phyloP scores from a whole-genome alignment of 2,329 filamentous ascomycete species.

The Nothopassalora personata region DNA sequence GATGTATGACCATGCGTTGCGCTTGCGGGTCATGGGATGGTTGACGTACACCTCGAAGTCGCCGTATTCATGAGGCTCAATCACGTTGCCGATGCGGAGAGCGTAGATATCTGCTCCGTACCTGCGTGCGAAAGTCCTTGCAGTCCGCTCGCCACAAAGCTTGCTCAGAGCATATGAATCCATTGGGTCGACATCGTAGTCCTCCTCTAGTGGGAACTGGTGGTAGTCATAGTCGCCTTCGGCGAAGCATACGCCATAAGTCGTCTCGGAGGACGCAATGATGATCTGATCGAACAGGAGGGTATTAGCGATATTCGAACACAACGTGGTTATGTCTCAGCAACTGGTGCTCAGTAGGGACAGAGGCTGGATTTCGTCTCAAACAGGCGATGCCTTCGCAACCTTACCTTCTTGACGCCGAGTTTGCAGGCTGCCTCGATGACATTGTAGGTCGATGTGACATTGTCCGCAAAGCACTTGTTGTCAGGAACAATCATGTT shows the following conservation, averaged over 20 bases:
- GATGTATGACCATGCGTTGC: slow-evolving; percentile 60
- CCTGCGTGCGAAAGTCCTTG: slow-evolving; percentile 52
- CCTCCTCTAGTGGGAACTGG: slow-evolving; percentile 55
- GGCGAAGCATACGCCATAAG: slow-evolving; percentile 58
- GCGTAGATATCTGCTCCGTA: slow-evolving; percentile 57
- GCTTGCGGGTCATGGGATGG: slow-evolving; percentile 47
- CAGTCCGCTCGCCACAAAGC: slow-evolving; percentile 54
- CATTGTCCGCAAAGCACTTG: slow-evolving; percentile 54
- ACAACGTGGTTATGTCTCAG: too few relatives aligned
- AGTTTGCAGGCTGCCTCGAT: slow-evolving; percentile 59
- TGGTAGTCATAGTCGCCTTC: slow-evolving; percentile 55
- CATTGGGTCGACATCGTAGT: slow-evolving; percentile 55
- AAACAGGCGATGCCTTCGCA: too few relatives aligned
- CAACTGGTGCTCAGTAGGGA: too few relatives aligned
- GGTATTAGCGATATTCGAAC: too few relatives aligned
- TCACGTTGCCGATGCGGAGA: slow-evolving; percentile 56
- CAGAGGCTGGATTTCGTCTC: too few relatives aligned
- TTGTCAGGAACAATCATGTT: slow-evolving; percentile 59
- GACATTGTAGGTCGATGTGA: slow-evolving; percentile 55
- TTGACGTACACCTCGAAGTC: slow-evolving; percentile 50
- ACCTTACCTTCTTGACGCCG: slow-evolving; percentile 48
- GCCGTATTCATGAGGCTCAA: slow-evolving; percentile 57
- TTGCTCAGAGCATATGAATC: slow-evolving; percentile 60
- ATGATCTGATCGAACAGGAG: slow-evolving; percentile 39
- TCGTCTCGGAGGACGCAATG: slow-evolving; percentile 55